Percentiles rank a stretch among this genome's conserved stretches.
Evolutionary conservation across 164 flowering plant genomes (phyloP).

Genomic region (Piper longum): DNA sequence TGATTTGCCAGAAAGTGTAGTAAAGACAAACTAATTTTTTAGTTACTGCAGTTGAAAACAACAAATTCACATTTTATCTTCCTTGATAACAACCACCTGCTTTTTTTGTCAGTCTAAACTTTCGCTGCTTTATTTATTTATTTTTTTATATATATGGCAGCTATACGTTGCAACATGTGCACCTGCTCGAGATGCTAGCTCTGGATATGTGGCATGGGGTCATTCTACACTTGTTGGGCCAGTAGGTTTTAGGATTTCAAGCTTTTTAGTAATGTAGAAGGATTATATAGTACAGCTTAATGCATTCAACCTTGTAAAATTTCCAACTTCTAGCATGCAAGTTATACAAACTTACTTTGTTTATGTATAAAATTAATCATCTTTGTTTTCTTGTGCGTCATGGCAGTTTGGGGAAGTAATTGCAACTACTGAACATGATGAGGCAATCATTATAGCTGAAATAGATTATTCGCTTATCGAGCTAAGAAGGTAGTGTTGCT

Average conservation of each 20-base stretch:
- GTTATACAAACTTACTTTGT: not conserved
- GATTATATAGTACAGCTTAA: not conserved
- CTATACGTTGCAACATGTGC: slow-evolving; percentile 92
- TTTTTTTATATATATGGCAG: slow-evolving; percentile 21
- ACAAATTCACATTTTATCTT: too few species aligned
- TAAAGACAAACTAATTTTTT: too few species aligned
- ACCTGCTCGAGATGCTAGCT: slow-evolving; percentile 79
- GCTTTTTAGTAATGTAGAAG: not conserved
- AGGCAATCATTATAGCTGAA: slow-evolving; percentile 66
- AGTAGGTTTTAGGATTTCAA: slow-evolving; percentile 29
- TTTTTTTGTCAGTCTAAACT: too few species aligned
- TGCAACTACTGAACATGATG: slow-evolving; percentile 81
- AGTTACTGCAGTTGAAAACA: too few species aligned
- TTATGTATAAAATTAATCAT: not conserved
- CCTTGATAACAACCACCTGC: too few species aligned
- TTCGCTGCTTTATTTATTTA: too few species aligned
- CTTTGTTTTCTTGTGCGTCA: not conserved
- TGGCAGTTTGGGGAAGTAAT: slow-evolving; percentile 85
- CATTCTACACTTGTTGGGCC: slow-evolving; percentile 97
- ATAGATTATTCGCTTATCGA: slow-evolving; percentile 72
- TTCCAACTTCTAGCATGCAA: too few species aligned
- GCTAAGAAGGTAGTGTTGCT: slow-evolving; percentile 45
- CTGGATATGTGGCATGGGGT: slow-evolving; percentile 92
- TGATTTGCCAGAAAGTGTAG: too few species aligned
- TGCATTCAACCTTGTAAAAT: not conserved